These are phyloP conservation scores for Nicotiana otophora DNA, from an alignment of 257 asterid species.

Conservation along the genomic window DNA sequence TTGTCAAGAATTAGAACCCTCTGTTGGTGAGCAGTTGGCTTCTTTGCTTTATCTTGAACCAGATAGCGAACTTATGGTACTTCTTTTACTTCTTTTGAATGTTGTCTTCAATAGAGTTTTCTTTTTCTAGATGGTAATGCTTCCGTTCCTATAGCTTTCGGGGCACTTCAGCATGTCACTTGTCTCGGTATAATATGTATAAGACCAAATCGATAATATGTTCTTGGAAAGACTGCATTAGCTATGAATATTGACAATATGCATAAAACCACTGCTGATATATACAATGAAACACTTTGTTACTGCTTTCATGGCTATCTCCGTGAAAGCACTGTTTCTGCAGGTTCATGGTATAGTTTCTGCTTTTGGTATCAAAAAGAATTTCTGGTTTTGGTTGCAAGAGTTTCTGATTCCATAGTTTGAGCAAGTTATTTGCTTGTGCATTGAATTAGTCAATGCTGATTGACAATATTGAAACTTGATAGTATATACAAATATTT, in stretches of 20 bases:
- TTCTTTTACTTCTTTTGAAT: neutral
- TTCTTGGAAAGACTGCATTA: neutral
- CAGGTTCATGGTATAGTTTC: neutral
- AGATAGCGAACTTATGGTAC: constrained; percentile 94
- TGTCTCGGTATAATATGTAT: neutral
- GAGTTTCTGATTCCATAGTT: neutral
- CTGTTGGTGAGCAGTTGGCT: constrained; percentile 83
- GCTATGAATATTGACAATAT: neutral
- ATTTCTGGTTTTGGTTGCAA: neutral
- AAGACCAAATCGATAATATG: neutral
- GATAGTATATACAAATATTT: neutral
- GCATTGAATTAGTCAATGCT: neutral
- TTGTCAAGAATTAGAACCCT: constrained; percentile 87
- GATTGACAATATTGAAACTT: neutral
- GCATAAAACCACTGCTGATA: neutral
- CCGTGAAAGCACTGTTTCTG: neutral
- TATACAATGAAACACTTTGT: neutral
- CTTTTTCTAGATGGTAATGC: neutral
- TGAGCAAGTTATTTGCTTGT: neutral
- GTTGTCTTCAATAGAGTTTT: neutral
- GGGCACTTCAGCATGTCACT: neutral
- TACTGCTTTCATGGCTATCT: neutral
- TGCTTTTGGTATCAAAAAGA: neutral
- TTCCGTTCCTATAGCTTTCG: neutral
- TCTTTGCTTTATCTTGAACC: constrained; percentile 86